These are phyloP conservation scores for Anthostomella pinea DNA, from an alignment of 2,329 filamentous ascomycete genomes.

Conservation along the genomic window DNA sequence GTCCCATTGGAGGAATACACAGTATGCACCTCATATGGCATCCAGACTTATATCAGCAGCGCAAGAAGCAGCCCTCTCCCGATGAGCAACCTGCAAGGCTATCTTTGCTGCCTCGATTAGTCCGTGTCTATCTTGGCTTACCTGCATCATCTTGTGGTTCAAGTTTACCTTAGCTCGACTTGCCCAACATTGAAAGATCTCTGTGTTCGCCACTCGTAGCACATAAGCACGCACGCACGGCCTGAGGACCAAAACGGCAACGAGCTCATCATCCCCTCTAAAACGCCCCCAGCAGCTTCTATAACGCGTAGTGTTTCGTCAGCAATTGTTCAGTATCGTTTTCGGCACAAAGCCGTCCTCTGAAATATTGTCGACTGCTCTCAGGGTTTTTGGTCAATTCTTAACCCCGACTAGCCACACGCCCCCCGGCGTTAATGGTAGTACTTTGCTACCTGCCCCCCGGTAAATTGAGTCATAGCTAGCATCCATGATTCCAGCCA, in stretches of 20 bases:
- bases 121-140: not conserved
- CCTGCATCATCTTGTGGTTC: too few species aligned
- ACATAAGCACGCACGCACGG: too few species aligned
- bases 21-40: not conserved
- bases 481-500: too few species aligned
- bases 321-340: slow-evolving; percentile 21
- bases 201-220: too few species aligned
- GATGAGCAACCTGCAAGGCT: slow-evolving; percentile 6
- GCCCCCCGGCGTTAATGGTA: too few species aligned
- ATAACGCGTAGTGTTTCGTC: slow-evolving; percentile 26
- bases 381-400: too few species aligned
- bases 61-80: not conserved
- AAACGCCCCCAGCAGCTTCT: slow-evolving; percentile 2
- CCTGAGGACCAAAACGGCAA: slow-evolving; percentile 5
- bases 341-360: too few species aligned
- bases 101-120: not conserved
- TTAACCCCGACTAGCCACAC: too few species aligned
- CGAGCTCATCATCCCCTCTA: slow-evolving; percentile 6
- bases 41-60: not conserved
- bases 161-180: too few species aligned
- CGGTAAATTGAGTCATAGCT: slow-evolving; percentile 15
- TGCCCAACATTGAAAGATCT: too few species aligned
- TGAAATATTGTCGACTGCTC: too few species aligned
- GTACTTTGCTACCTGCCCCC: slow-evolving; percentile 4
- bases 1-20: not conserved